Conservation (phyloP, 2,329 filamentous ascomycete genomes). For the Penicillium fuscoglaucum region DNA sequence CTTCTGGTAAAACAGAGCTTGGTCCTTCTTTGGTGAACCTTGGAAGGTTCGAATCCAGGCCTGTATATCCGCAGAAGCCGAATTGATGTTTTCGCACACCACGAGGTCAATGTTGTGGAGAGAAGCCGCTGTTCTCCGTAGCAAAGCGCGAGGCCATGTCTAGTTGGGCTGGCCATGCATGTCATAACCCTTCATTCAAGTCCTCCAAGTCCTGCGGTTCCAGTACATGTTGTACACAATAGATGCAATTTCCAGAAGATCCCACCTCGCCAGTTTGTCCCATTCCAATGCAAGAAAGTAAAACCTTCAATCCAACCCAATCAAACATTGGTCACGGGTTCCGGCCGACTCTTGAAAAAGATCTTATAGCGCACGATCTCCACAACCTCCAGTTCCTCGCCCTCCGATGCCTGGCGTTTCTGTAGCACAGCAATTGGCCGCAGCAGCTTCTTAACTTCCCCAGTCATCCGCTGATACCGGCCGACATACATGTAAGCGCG, state of each 20-base stretch:
- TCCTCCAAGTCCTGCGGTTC: not conserved
- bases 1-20: not conserved
- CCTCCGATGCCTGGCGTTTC: slow-evolving; percentile 47
- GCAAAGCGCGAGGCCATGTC: not conserved
- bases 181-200: not conserved
- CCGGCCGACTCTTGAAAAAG: slow-evolving; percentile 78
- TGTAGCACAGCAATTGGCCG: slow-evolving; percentile 78
- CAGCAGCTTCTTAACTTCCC: slow-evolving; percentile 83
- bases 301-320: not conserved
- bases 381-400: slow-evolving; percentile 68
- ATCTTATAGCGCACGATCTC: slow-evolving; percentile 88
- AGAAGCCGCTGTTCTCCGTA: not conserved
- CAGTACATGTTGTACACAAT: not conserved
- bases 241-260: not conserved
- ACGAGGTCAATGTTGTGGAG: not conserved
- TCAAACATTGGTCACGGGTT: slow-evolving; percentile 66
- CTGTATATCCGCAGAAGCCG: not conserved
- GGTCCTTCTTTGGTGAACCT: not conserved
- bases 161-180: not conserved
- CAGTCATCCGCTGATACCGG: slow-evolving; percentile 81
- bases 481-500: slow-evolving; percentile 85
- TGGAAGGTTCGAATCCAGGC: not conserved
- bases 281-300: not conserved
- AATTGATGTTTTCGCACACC: not conserved
- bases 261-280: not conserved